Base-by-base conservation (phyloP, 164 flowering plant genomes). In the Saururus chinensis region DNA sequence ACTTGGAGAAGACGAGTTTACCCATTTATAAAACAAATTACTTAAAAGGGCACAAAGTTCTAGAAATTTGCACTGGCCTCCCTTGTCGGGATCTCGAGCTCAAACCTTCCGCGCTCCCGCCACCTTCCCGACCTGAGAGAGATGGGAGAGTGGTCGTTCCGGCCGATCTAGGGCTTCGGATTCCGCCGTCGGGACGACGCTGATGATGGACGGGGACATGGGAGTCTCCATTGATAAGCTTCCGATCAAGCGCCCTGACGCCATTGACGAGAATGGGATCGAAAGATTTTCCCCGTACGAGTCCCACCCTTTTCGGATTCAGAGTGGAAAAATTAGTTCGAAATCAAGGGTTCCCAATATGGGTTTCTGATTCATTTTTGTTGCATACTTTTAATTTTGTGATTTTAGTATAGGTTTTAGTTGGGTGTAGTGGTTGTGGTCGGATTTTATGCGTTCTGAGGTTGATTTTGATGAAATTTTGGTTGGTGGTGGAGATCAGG, bases 151-250 rank as follows among this genome's bases (percentile, higher is more conserved):
- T 30, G 37, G 37, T 6, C 37, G 37, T 2, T 30, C 37, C 6
- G 37, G 37, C 37, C 37, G 37, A 30, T 30, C 37, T 30, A 30
- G 37, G 37, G 37, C 49, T 17, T 45, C 49, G 17, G 49, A 45
- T 45, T 17, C 49, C 17, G 17, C 11, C 49, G 49, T 13, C 49
- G 49, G 49, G 14, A 12, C 14, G 17, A 13, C 11, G 49, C 0
- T 12, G 14, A 12, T 17, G 54, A 80, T 80, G 83, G 84, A 81
- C 30, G 82, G 67, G 26, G 70, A 77, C 21, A 59, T 87, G 68
- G 73, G 76, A 65, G 74, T 92, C 60, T 90, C 98, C 3, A 73
- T 93, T 26, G 97, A 93, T 70, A 93, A 86, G 76, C 98, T 93
- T 35, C 98, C 97, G 10, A 68, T 93, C 51, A 93, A 84, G 66